Conservation (phyloP, 2,329 filamentous ascomycete species). For the Aspergillus puulaauensis region DNA sequence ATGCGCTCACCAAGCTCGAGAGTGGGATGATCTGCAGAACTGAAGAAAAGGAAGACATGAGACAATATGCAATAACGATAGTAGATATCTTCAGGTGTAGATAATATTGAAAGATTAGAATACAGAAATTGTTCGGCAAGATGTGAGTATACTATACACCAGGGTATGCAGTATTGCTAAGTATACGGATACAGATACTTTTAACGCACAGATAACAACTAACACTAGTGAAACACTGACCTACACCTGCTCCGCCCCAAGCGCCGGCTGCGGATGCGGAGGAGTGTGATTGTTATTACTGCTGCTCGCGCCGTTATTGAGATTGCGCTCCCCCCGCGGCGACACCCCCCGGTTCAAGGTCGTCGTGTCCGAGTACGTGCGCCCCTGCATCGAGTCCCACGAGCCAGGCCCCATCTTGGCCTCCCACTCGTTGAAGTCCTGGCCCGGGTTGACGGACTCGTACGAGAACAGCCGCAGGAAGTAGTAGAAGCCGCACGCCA, state of each 20-base stretch:
- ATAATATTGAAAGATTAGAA: too few species aligned
- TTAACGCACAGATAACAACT: too few species aligned
- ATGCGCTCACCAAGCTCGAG: too few species aligned
- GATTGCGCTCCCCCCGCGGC: not conserved
- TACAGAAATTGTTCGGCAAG: too few species aligned
- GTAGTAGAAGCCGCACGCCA: conserved; percentile 51
- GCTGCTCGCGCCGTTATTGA: not conserved
- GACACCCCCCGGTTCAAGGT: conserved; percentile 13
- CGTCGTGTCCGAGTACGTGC: conserved; percentile 17
- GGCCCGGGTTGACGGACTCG: conserved; percentile 46
- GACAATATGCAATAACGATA: too few species aligned
- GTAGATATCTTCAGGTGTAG: too few species aligned
- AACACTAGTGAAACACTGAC: too few species aligned
- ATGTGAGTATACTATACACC: too few species aligned
- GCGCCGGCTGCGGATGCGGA: not conserved
- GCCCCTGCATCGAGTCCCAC: conserved; percentile 20
- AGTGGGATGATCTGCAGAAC: too few species aligned
- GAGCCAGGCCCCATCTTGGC: conserved; percentile 21
- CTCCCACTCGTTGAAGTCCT: conserved; percentile 56
- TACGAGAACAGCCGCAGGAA: conserved; percentile 48
- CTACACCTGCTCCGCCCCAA: not conserved
- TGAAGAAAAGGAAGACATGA: too few species aligned
- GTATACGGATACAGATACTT: too few species aligned
- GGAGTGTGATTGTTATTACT: not conserved
- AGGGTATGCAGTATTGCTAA: too few species aligned